Evolutionary conservation across 2,329 filamentous ascomycete genomes (phyloP).

Genomic region (Boeremia lycopersici): DNA sequence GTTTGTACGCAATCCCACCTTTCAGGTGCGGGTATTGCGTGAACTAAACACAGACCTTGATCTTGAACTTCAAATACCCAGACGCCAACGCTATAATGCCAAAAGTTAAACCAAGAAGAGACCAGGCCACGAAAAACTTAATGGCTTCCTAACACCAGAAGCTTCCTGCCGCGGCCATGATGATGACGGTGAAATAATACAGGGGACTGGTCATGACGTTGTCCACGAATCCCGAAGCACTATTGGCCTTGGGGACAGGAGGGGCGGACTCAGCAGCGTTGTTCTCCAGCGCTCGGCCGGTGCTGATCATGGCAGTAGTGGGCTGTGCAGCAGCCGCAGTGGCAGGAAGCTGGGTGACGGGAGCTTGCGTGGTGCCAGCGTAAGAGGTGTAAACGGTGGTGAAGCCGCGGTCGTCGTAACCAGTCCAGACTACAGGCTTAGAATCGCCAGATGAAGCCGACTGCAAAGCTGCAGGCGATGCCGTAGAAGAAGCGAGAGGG

Average conservation of each 20-base stretch:
- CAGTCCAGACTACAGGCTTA: conserved; percentile 49
- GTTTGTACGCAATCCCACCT: background rate
- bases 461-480: conserved; percentile 51
- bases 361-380: conserved; percentile 19
- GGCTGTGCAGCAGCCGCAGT: conserved; percentile 6
- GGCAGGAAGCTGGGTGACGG: conserved; percentile 6
- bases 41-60: conserved; percentile 6
- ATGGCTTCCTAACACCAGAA: background rate
- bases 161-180: background rate
- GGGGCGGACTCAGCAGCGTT: conserved; percentile 15
- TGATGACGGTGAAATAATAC: background rate
- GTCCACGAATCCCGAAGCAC: background rate
- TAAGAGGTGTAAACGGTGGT: conserved; percentile 52
- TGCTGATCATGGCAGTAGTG: conserved; percentile 3
- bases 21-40: background rate
- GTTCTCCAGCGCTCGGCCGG: conserved; percentile 12
- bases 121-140: background rate
- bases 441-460: conserved; percentile 38
- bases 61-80: conserved; percentile 6
- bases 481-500: conserved; percentile 60
- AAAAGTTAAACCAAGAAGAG: background rate
- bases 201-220: background rate
- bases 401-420: conserved; percentile 58
- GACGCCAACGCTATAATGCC: conserved; percentile 14
- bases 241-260: conserved; percentile 13